Evolutionary conservation across 345 rosid species (phyloP).

Genomic region (Eucalyptus brandiana): DNA sequence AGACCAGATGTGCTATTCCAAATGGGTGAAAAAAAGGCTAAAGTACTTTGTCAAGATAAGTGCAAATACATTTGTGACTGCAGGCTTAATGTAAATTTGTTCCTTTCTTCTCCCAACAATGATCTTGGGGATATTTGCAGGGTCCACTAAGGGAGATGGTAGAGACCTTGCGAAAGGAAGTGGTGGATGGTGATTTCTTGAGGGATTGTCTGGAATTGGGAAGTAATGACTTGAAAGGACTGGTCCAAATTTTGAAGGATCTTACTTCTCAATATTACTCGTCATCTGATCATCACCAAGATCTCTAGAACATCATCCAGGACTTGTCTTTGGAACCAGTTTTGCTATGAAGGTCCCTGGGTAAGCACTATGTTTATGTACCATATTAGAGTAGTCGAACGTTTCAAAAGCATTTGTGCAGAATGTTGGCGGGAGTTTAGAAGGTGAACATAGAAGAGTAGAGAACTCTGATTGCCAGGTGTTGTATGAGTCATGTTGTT

Average conservation of each 20-base stretch:
- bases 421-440: not conserved
- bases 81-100: not conserved
- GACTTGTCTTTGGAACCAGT: not conserved
- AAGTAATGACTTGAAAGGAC: slow-evolving; percentile 48
- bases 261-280: slow-evolving; percentile 23
- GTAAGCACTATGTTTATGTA: not conserved
- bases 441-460: not conserved
- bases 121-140: slow-evolving; percentile 7
- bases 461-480: not conserved
- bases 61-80: not conserved
- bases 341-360: not conserved
- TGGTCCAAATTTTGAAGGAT: slow-evolving; percentile 47
- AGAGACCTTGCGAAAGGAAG: slow-evolving; percentile 50
- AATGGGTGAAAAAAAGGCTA: not conserved
- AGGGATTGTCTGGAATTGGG: slow-evolving; percentile 70
- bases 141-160: slow-evolving; percentile 51
- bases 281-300: not conserved
- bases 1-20: not conserved
- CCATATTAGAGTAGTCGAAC: not conserved
- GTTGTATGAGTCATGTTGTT: not conserved
- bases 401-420: not conserved
- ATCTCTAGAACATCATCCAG: not conserved
- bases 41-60: not conserved
- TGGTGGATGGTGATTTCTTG: slow-evolving; percentile 51
- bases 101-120: not conserved